Base-by-base conservation (phyloP, 179 eudicot genomes). In the Silene vulgaris region DNA sequence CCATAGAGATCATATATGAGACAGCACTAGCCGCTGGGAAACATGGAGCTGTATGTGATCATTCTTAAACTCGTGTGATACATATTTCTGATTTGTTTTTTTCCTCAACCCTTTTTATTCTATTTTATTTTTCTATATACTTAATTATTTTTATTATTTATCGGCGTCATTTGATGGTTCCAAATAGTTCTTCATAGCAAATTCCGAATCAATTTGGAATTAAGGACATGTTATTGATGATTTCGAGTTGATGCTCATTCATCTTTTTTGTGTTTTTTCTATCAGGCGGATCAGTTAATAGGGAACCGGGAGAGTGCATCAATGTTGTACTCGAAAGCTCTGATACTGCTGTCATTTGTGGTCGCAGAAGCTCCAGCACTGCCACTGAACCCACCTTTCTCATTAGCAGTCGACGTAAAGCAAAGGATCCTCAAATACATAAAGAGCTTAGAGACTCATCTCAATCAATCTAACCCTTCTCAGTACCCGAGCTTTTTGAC, bases 281-380 rank as follows among this genome's bases (percentile, higher is more conserved):
- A 26, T 23, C 85, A 85, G 88, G 90, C 83, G 26, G 86, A 85
- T 40, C 86, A 83, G 45, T 54, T 79, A n/a, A 59, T 87, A 62
- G 87, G 78, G 48, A 80, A 78, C 65, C 71, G 20, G 62, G 82
- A 78, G 11, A 80, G 75, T 50, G 90, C 90, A 19, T 75, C 82
- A 66, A 35, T 65, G 66, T 26, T 73, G 70, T 87, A 81, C 84
- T 70, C 88, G 8, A 83, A 78, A 85, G 88, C 88, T 66, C 71
- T 83, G 74, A 52, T 74, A 17, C 59, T 85, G 77, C 50, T 87
- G 20, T 81, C 85, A 1, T 87, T 87, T 76, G 78, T 87, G 29
- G 78, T 79, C 19, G 52, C 69, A 26, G 89, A 85, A 79, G 90
- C 90, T 71, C 77, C 86, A 3, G 69, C 75, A 8, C 73, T 87